Evolutionary conservation across 2,329 filamentous ascomycete genomes (phyloP).

Genomic region (Pseudogymnoascus sp.): DNA sequence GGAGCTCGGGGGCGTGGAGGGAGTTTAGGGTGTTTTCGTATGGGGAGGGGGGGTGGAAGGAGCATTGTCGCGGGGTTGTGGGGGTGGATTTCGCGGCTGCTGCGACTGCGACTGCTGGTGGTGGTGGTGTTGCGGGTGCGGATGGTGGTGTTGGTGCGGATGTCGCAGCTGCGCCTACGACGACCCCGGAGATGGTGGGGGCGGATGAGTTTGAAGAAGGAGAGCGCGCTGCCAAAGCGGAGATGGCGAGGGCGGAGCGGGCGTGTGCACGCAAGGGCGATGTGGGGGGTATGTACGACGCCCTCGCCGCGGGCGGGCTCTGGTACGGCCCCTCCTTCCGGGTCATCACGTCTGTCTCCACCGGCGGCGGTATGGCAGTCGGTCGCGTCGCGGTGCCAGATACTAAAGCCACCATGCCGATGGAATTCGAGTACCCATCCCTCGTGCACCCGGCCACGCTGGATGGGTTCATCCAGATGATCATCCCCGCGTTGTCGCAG

Average conservation of each 20-base stretch:
- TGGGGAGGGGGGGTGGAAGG: conserved; percentile 47
- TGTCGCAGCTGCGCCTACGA: background rate
- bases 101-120: conserved; percentile 35
- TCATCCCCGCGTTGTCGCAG: background rate
- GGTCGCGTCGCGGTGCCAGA: conserved; percentile 36
- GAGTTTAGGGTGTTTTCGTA: conserved; percentile 52
- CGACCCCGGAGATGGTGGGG: background rate
- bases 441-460: conserved; percentile 41
- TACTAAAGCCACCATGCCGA: conserved; percentile 40
- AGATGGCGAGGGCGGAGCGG: conserved; percentile 19
- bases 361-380: conserved; percentile 28
- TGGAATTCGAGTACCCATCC: conserved; percentile 35
- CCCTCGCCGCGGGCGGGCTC: conserved; percentile 40
- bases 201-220: conserved; percentile 7
- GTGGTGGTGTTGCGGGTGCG: background rate
- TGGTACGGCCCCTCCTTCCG: conserved; percentile 47
- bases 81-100: conserved; percentile 31
- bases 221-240: conserved; percentile 22
- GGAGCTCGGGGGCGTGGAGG: conserved; percentile 42
- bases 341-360: conserved; percentile 40
- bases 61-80: conserved; percentile 49
- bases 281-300: conserved; percentile 35
- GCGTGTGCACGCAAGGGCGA: background rate
- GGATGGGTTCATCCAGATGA: conserved; percentile 38
- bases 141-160: background rate